phyloP scores from a whole-genome alignment of 2,329 filamentous ascomycete genomes.

The Trichoderma sp. region DNA sequence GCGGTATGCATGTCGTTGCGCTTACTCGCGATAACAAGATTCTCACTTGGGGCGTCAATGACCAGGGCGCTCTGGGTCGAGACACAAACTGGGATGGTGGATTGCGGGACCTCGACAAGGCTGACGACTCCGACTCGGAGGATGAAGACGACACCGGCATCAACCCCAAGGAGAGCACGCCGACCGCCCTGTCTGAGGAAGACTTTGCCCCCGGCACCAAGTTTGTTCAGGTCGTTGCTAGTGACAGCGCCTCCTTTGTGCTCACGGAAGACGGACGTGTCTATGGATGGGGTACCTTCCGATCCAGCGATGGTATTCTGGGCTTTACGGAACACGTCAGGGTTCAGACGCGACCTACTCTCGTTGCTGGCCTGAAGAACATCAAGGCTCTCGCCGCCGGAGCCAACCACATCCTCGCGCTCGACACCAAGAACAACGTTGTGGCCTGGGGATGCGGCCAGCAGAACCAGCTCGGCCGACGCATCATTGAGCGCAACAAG shows the following conservation, averaged over 20 bases:
- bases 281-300: slow-evolving; percentile 83
- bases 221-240: slow-evolving; percentile 64
- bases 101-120: slow-evolving; percentile 55
- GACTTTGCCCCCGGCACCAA: slow-evolving; percentile 60
- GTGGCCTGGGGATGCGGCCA: slow-evolving; percentile 72
- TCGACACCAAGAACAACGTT: slow-evolving; percentile 63
- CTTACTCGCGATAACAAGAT: slow-evolving; percentile 79
- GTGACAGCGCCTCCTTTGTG: slow-evolving; percentile 73
- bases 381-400: slow-evolving; percentile 64
- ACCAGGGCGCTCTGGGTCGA: slow-evolving; percentile 76
- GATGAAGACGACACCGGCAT: slow-evolving; percentile 64
- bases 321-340: slow-evolving; percentile 58
- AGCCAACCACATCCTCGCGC: slow-evolving; percentile 68
- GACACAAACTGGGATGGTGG: slow-evolving; percentile 69
- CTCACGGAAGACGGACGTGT: slow-evolving; percentile 73
- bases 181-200: slow-evolving; percentile 57
- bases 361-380: slow-evolving; percentile 63
- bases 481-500: slow-evolving; percentile 61
- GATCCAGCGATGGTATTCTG: slow-evolving; percentile 62
- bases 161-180: slow-evolving; percentile 71
- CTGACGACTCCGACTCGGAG: slow-evolving; percentile 53
- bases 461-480: slow-evolving; percentile 62
- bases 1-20: slow-evolving; percentile 78
- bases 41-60: slow-evolving; percentile 84
- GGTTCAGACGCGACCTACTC: slow-evolving; percentile 49